Conservation (phyloP, 2,329 filamentous ascomycete species). For the Magnaporthiopsis incrustans region DNA sequence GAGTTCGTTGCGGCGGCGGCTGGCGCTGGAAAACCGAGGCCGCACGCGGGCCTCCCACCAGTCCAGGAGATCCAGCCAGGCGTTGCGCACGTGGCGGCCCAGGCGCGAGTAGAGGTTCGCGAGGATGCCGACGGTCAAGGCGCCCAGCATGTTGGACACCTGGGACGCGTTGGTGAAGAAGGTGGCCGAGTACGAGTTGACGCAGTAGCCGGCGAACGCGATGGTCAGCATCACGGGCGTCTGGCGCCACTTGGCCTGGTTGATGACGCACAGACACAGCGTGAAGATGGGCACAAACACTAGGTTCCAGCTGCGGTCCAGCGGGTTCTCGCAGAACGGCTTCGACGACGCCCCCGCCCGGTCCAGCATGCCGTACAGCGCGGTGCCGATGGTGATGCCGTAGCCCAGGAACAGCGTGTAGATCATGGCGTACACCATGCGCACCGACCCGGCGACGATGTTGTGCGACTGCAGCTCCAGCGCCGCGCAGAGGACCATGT, state of each 20-base stretch:
- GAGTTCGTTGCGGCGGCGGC: constrained; percentile 5
- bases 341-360: constrained; percentile 36
- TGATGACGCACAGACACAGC: constrained; percentile 49
- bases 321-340: constrained; percentile 33
- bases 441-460: constrained; percentile 62
- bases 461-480: constrained; percentile 63
- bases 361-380: constrained; percentile 56
- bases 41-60: constrained; percentile 43
- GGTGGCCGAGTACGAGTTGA: constrained; percentile 64
- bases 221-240: constrained; percentile 69
- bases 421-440: constrained; percentile 67
- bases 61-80: constrained; percentile 42
- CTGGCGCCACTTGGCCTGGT: constrained; percentile 74
- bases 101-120: constrained; percentile 72
- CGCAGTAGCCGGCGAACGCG: constrained; percentile 63
- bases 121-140: constrained; percentile 66
- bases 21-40: constrained; percentile 19
- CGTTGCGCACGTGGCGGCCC: constrained; percentile 50
- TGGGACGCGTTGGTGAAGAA: constrained; percentile 64
- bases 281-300: constrained; percentile 63
- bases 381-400: constrained; percentile 60
- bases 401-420: constrained; percentile 67
- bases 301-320: constrained; percentile 34
- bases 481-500: constrained; percentile 51
- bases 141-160: constrained; percentile 69